Evolutionary conservation across 2,329 filamentous ascomycete genomes (phyloP), one percentile per base, ranked within the genome.

Genomic region (Nemania sp.): DNA sequence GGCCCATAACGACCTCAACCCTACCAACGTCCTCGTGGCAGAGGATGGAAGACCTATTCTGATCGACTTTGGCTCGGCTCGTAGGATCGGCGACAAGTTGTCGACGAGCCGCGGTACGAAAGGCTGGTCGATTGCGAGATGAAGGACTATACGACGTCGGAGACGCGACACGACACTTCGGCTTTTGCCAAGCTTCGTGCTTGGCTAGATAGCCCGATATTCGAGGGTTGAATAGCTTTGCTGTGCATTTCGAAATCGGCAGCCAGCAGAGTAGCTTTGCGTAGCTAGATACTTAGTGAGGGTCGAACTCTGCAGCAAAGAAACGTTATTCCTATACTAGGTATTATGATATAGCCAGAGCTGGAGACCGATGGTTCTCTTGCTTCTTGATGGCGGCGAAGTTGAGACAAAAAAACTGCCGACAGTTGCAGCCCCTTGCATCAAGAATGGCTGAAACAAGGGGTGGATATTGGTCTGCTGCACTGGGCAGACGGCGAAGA

Each of bases 1-100:
- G 47, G 57, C 57, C 17, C 57, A 60, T 46, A 60, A 55, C 39
- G 57, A 60, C 34, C 39, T 60, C n/a, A 60, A 55, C 46, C 57
- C 57, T 1, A 32, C 29, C 21, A 60, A 60, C 21, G 40, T 60
- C n/a, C 46, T 60, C 20, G 60, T 68, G 12, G 29, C 47, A 40
- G 48, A 29, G 42, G 35, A 46, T 21, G 1, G 3, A 32, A 32
- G 17, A 17, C 29, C 59, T 25, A 67, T 68, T 55, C 40, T 60
- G 13, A 55, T 60, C 20, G 57, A 70, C 70, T 66, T 65, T 35
- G 61, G 62, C 29, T 57, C 54, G 39, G 60, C 12, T 68, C 64
- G 47, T 50, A 54, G 18, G 29, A 35, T 54, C 17, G 57, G 57
- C 6, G 45, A 54, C 66, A 70, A 50, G 37, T 50, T 59, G 35